phyloP scores from a whole-genome alignment of 108 stramenopile genomes.

The Cyclotella sp. region DNA sequence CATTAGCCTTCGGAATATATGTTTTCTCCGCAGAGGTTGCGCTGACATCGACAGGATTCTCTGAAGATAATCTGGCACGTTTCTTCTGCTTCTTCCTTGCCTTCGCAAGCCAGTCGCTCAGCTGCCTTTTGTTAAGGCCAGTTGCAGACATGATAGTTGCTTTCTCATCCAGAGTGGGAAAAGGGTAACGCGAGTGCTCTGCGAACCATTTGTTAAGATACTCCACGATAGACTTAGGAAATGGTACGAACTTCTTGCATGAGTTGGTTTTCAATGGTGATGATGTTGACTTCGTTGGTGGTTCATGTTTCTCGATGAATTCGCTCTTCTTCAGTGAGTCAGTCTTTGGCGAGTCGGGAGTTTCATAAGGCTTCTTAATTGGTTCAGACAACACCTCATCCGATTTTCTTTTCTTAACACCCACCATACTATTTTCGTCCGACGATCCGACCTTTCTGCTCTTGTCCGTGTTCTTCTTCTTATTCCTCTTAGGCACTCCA shows the following conservation, averaged over 20 bases:
- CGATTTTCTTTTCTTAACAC: conserved; percentile 1
- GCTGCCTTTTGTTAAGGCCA: conserved; percentile 43
- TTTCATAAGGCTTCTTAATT: neutral
- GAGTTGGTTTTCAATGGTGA: too few species aligned
- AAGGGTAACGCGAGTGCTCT: conserved; percentile 33
- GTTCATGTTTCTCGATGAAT: neutral
- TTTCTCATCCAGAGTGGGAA: conserved; percentile 35
- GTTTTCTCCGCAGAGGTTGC: neutral
- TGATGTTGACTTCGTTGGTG: neutral
- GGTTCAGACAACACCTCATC: neutral
- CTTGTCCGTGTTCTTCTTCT: conserved; percentile 7
- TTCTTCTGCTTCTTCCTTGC: conserved; percentile 40
- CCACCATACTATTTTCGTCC: neutral
- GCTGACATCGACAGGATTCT: neutral
- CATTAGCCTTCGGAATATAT: neutral
- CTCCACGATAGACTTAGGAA: conserved; percentile 31
- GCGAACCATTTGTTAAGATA: conserved; percentile 48
- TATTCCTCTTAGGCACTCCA: conserved; percentile 28
- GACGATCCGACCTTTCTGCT: neutral
- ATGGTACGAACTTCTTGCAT: conserved; percentile 21
- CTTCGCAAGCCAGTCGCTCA: conserved; percentile 47
- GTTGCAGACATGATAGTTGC: conserved; percentile 37
- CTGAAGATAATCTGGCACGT: neutral
- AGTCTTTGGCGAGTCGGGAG: neutral
- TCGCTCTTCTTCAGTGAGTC: neutral